Base-by-base conservation (phyloP, 1,139 yeast genomes). In the Kazachstania sp. region DNA sequence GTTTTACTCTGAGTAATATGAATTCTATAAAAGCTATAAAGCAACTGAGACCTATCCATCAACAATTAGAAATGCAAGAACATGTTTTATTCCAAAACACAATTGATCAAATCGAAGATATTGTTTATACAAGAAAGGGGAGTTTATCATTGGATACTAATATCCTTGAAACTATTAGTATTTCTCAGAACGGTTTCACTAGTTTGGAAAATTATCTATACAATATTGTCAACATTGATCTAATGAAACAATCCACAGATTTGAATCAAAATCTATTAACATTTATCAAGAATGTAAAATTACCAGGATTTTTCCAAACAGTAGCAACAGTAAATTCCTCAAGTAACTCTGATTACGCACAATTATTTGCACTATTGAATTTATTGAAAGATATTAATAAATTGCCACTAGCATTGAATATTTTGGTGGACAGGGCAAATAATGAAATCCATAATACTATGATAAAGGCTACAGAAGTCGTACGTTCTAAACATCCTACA, bases 61-160 rank as follows among this genome's bases (percentile, higher is more conserved):
- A 71, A 36, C 82, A 81, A 54, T 68, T 87, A 36, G 78, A 78
- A 44, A 62, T 74, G 6, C 95, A 86, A 57, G 79, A 81, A 39
- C 81, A 72, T 59, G 74, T 75, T 45, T 66, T 90, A 41, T 83
- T 84, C 58, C 87, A 83, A 48, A 79, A 79, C 59, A 70, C 88
- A 28, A 71, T 86, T 19, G 95, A 86, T 54, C 96, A 88, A 60
- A 69, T 88, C 39, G 83, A 80, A 52, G 77, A 74, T 49, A 85
- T 86, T 50, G 71, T 88, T 18, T 90, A 86, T 60, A 71, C 86
- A 47, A 84, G 82, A 56, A 51, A 58, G n/a, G 52, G 53, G 6
- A 41, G 46, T 19, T 20, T 38, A 16, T 42, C 51, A 12, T 30
- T 53, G 5, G 51, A 52, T 37, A 49, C 50, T 31, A 51, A 54